Base-by-base conservation (phyloP, 139 green algal species). In the Chlorella sp. region DNA sequence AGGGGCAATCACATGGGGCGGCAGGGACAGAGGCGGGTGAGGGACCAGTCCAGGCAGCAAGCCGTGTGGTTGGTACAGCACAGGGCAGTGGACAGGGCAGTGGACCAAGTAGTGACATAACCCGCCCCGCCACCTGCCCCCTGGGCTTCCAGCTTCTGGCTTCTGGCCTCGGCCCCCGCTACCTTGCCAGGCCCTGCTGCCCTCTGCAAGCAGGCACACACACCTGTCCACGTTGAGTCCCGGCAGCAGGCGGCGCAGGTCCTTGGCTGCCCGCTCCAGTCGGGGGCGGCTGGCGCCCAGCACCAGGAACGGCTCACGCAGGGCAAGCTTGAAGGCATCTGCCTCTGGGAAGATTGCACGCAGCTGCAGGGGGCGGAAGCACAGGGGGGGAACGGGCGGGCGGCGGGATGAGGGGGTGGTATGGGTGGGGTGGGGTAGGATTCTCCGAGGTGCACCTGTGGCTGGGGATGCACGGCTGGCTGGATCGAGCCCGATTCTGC, bases 241-340 rank as follows among this genome's bases (percentile, higher is more conserved):
- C 34, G 82, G 82, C 57, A 86, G 82, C 82, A 86, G 82, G 82
- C 82, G 32, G n/a, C 82, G 82, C 82, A 86, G 82, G 57, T 86
- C 32, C 57, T 66, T n/a, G n/a, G 82, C 82, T 11, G 82, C 82
- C 37, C 82, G 82, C 82, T 86, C 48, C 57, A 86, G 82, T 18
- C 82, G 82, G 19, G 68, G 68, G 1, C 66, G 40, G 28, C 42
- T 77, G 60, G n/a, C 68, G 57, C 82, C 82, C 30, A 76, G 68
- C n/a, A 86, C 82, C 34, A 86, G 82, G n/a, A 86, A 53, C 34
- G 82, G 82, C 34, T 42, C 82, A 1, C 82, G 82, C 82, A 77
- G 82, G 16, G 82, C 82, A 57, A 86, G 57, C 82, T 86, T 86
- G 82, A 86, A 86, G 82, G 82, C 82, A 39, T 86, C 82, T 0